Evolutionary conservation across 108 stramenopile species (phyloP).

Genomic region (Fragilaria crotonensis): DNA sequence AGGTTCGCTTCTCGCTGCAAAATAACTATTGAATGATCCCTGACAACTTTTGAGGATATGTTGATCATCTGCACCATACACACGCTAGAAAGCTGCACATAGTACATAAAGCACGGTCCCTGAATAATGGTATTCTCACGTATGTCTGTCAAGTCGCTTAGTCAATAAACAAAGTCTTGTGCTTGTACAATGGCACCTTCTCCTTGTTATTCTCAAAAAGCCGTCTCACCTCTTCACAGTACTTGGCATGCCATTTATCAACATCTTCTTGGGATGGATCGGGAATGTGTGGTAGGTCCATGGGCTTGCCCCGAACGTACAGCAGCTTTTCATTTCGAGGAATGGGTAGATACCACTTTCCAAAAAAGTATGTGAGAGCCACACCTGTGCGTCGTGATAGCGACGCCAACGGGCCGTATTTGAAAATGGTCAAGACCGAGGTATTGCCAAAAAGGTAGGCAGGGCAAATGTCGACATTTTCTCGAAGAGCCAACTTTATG

Average conservation of each 20-base stretch:
- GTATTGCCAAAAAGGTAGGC: slow-evolving; percentile 34
- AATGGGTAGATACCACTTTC: slow-evolving; percentile 46
- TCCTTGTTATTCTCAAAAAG: slow-evolving; percentile 45
- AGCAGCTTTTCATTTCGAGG: slow-evolving; percentile 50
- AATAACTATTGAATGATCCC: no score
- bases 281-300: slow-evolving; percentile 37
- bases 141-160: slow-evolving; percentile 15
- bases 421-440: slow-evolving; percentile 33
- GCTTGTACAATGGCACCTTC: slow-evolving; percentile 35
- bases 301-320: slow-evolving; percentile 34
- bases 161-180: slow-evolving; percentile 43
- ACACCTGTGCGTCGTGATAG: slow-evolving; percentile 45
- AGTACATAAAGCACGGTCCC: no score
- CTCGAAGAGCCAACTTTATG: slow-evolving; percentile 43
- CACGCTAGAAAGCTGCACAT: no score
- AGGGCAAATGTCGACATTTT: slow-evolving; percentile 54
- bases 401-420: slow-evolving; percentile 30
- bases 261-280: slow-evolving; percentile 53
- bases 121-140: no score
- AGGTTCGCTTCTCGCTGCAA: no score
- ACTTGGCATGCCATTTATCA: slow-evolving; percentile 43
- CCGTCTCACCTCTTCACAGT: slow-evolving; percentile 32
- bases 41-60: no score
- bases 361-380: slow-evolving; percentile 55
- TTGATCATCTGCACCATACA: no score